Evolutionary conservation across 768 basidiomycete genomes (phyloP).

Genomic region (Tephrocybe sp.): DNA sequence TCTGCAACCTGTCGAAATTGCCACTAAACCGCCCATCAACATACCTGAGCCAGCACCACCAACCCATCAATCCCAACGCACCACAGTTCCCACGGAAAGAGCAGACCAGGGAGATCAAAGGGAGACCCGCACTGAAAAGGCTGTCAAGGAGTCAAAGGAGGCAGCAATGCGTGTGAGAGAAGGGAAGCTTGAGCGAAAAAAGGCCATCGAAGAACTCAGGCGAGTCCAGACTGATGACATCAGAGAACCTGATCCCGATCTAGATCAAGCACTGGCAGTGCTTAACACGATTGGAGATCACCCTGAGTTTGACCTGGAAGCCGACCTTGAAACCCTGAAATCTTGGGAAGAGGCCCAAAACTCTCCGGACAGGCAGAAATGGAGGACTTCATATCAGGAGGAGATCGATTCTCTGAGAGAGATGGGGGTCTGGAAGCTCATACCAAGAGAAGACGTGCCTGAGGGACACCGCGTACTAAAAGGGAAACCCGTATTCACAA

Average conservation of each 20-base stretch:
- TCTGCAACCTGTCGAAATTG: too few relatives aligned
- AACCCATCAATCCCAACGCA: too few relatives aligned
- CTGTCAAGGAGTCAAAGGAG: too few relatives aligned
- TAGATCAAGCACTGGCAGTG: not conserved
- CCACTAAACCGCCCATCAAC: too few relatives aligned
- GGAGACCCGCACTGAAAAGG: too few relatives aligned
- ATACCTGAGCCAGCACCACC: too few relatives aligned
- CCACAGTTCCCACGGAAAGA: too few relatives aligned
- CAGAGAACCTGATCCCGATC: not conserved
- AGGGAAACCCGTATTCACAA: not conserved
- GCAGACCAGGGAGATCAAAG: too few relatives aligned
- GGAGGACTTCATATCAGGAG: not conserved
- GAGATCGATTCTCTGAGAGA: not conserved
- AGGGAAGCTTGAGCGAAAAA: too few relatives aligned
- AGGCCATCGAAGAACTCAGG: too few relatives aligned
- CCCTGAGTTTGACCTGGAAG: not conserved
- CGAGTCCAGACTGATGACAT: too few relatives aligned
- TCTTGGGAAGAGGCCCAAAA: not conserved
- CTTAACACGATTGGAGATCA: not conserved
- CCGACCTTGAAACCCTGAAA: not conserved
- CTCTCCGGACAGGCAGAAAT: not conserved
- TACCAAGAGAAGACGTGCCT: not conserved
- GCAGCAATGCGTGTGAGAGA: too few relatives aligned
- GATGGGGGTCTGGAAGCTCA: not conserved
- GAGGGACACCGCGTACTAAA: not conserved